Conservation (phyloP, 2,329 filamentous ascomycete species). For the Aureobasidium subglaciale region DNA sequence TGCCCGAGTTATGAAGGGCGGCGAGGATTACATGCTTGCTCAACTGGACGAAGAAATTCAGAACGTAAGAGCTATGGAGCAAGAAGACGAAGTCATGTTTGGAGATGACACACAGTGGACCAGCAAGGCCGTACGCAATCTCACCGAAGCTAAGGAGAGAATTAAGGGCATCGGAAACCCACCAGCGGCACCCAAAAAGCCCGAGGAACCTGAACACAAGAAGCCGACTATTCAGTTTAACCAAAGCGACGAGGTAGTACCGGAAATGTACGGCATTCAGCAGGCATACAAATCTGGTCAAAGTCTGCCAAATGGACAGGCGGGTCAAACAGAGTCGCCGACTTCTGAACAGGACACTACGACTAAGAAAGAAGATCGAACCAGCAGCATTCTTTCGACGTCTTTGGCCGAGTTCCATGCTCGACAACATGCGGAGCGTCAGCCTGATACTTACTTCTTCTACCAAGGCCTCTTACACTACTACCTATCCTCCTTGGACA, state of each 20-base stretch:
- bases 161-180: slow-evolving; percentile 60
- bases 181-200: slow-evolving; percentile 46
- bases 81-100: slow-evolving; percentile 86
- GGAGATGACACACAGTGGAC: slow-evolving; percentile 92
- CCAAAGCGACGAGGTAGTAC: slow-evolving; percentile 37
- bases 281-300: slow-evolving; percentile 41
- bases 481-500: slow-evolving; percentile 84
- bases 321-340: slow-evolving; percentile 4
- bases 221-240: slow-evolving; percentile 45
- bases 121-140: slow-evolving; percentile 68
- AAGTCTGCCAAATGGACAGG: slow-evolving; percentile 19
- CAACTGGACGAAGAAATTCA: slow-evolving; percentile 76
- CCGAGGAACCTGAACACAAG: slow-evolving; percentile 37
- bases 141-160: slow-evolving; percentile 71
- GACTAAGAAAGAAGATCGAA: neutral
- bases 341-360: neutral
- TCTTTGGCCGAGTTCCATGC: slow-evolving; percentile 41
- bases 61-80: slow-evolving; percentile 67
- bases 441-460: slow-evolving; percentile 65
- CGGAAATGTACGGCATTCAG: slow-evolving; percentile 46
- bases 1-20: slow-evolving; percentile 90
- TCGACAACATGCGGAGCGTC: slow-evolving; percentile 35
- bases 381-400: slow-evolving; percentile 30
- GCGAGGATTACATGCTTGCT: slow-evolving; percentile 73
- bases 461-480: slow-evolving; percentile 83